These are phyloP conservation scores for Eutrema japonicum DNA, from an alignment of 345 rosid species.

Conservation along the genomic window DNA sequence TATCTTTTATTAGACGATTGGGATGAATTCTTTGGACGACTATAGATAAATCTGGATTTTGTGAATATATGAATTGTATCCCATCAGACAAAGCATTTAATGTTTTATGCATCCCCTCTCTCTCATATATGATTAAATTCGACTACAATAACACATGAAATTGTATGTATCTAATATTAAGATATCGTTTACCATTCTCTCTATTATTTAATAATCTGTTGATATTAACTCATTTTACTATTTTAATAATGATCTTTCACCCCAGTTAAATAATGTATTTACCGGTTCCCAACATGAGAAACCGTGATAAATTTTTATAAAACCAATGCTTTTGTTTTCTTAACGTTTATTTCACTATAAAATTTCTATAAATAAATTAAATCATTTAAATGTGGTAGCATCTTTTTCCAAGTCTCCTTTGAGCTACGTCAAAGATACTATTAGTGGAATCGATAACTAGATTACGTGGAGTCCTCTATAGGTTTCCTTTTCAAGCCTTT, in stretches of 20 bases:
- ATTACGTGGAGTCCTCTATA: conserved; percentile 24
- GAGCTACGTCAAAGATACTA: conserved; percentile 19
- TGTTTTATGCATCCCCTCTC: too few relatives aligned
- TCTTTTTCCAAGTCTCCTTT: conserved; percentile 10
- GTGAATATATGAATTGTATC: too few relatives aligned
- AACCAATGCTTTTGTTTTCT: conserved; percentile 11
- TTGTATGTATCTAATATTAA: too few relatives aligned
- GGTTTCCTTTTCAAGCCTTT: conserved; percentile 4
- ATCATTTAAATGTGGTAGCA: background rate
- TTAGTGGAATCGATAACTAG: conserved; percentile 23
- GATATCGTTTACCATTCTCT: too few relatives aligned
- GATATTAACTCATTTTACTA: too few relatives aligned
- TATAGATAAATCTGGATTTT: too few relatives aligned
- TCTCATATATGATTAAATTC: too few relatives aligned
- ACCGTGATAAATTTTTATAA: background rate
- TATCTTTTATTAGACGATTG: too few relatives aligned
- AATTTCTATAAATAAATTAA: background rate
- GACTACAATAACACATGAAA: too few relatives aligned
- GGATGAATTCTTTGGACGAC: too few relatives aligned
- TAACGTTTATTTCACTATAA: background rate
- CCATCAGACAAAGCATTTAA: too few relatives aligned
- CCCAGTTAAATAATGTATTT: conserved; percentile 17
- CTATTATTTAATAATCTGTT: too few relatives aligned
- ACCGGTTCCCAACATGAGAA: conserved; percentile 25
- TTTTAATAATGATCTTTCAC: background rate